A percentile compares a stretch with the other conserved stretches of the same genome.
Evolutionary conservation across 306 rosid species (phyloP).

Genomic region (Phaseolus lunatus): DNA sequence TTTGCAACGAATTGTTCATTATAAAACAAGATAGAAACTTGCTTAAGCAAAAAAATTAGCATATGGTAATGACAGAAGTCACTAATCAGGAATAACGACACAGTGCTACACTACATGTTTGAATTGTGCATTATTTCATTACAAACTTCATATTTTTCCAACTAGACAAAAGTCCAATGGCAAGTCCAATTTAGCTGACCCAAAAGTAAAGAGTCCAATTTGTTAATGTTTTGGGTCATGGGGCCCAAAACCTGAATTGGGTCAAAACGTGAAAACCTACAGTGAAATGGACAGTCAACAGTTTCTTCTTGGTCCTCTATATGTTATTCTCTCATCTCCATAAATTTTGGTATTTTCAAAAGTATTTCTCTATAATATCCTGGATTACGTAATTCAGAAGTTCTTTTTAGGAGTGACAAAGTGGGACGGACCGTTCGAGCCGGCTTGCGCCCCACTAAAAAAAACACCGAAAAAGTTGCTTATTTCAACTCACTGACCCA

Average conservation of each 20-base stretch:
- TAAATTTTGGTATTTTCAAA: too few relatives aligned
- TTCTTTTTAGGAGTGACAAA: too few relatives aligned
- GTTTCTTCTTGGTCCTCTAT: too few relatives aligned
- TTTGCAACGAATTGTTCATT: background rate
- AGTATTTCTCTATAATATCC: too few relatives aligned
- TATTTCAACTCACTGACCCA: too few relatives aligned
- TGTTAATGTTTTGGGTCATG: background rate
- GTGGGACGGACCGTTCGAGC: too few relatives aligned
- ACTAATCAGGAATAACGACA: background rate
- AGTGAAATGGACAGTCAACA: background rate
- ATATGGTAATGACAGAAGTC: background rate
- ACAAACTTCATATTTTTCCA: background rate
- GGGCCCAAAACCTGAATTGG: slow-evolving; percentile 38
- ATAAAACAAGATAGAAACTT: background rate
- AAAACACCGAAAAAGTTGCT: too few relatives aligned
- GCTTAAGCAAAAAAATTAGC: background rate
- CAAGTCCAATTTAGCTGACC: background rate
- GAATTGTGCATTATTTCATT: too few relatives aligned
- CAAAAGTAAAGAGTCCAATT: background rate
- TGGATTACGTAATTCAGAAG: too few relatives aligned
- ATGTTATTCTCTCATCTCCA: too few relatives aligned
- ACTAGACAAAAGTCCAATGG: background rate
- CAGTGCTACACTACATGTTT: background rate
- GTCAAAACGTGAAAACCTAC: background rate
- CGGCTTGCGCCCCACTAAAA: too few relatives aligned